These are phyloP conservation scores for Populus simonii DNA, from an alignment of 345 rosid species.

Conservation along the genomic window DNA sequence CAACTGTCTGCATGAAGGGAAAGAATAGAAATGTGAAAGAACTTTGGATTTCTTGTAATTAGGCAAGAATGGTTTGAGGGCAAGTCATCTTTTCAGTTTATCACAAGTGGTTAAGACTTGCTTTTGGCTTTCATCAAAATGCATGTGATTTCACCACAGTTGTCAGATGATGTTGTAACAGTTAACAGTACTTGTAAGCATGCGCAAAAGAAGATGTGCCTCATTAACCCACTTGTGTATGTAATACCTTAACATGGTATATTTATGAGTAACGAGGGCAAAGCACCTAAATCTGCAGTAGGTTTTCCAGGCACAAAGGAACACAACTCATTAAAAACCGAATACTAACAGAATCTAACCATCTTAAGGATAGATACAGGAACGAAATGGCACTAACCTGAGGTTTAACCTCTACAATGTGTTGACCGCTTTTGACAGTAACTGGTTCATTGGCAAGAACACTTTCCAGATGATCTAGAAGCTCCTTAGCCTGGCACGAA, in stretches of 20 bases:
- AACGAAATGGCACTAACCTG: constrained; percentile 50
- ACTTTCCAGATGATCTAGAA: constrained; percentile 87
- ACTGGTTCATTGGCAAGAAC: constrained; percentile 92
- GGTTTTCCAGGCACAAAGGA: background rate
- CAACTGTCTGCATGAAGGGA: background rate
- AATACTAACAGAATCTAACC: background rate
- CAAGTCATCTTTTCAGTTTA: background rate
- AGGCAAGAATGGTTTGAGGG: background rate
- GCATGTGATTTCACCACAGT: background rate
- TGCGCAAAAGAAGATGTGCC: background rate
- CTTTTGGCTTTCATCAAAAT: background rate
- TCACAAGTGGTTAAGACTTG: background rate
- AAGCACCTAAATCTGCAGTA: background rate
- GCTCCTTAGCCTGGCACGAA: constrained; percentile 96
- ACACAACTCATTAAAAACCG: background rate
- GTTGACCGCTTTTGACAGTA: constrained; percentile 81
- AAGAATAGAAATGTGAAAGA: background rate
- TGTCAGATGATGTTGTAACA: background rate
- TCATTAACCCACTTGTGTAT: background rate
- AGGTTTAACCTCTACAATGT: constrained; percentile 94
- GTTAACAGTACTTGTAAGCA: background rate
- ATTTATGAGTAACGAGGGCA: background rate
- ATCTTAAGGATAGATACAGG: background rate
- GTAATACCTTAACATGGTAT: background rate
- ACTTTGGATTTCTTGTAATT: background rate